Conservation (phyloP, 148 eudicot species). For the Polygonum aviculare region DNA sequence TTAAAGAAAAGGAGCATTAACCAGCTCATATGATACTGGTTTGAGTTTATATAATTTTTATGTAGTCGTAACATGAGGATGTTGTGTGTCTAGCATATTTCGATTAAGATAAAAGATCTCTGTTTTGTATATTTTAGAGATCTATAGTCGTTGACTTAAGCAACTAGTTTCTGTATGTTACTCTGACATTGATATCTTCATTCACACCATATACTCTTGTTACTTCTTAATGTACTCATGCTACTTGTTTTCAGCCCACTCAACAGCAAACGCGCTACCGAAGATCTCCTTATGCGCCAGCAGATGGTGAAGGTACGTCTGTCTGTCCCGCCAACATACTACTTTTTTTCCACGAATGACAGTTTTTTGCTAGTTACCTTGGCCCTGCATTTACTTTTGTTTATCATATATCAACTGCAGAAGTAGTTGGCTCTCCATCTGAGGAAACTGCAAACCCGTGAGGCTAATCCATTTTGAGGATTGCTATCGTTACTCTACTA, state of each 20-base stretch:
- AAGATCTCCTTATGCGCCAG: slow-evolving; percentile 82
- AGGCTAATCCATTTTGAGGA: slow-evolving; percentile 17
- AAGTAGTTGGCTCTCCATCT: slow-evolving; percentile 42
- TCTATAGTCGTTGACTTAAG: background rate
- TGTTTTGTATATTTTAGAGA: background rate
- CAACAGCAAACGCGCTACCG: slow-evolving; percentile 90
- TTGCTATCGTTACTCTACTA: slow-evolving; percentile 23
- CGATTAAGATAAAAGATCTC: background rate
- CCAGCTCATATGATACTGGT: background rate
- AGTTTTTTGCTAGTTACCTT: background rate
- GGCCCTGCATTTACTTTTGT: background rate
- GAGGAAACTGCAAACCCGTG: slow-evolving; percentile 63
- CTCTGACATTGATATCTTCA: background rate
- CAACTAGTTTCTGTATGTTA: background rate
- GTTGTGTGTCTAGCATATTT: background rate
- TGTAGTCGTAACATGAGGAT: background rate
- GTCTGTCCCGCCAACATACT: background rate
- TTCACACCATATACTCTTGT: background rate
- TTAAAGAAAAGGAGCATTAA: background rate
- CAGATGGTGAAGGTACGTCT: slow-evolving; percentile 70
- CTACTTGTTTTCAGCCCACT: slow-evolving; percentile 28
- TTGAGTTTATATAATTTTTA: background rate
- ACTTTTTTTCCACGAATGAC: background rate
- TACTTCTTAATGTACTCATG: background rate
- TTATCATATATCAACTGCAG: slow-evolving; percentile 12